Base-by-base conservation (phyloP, 2,329 filamentous ascomycete genomes). In the Colletotrichum graminicola region DNA sequence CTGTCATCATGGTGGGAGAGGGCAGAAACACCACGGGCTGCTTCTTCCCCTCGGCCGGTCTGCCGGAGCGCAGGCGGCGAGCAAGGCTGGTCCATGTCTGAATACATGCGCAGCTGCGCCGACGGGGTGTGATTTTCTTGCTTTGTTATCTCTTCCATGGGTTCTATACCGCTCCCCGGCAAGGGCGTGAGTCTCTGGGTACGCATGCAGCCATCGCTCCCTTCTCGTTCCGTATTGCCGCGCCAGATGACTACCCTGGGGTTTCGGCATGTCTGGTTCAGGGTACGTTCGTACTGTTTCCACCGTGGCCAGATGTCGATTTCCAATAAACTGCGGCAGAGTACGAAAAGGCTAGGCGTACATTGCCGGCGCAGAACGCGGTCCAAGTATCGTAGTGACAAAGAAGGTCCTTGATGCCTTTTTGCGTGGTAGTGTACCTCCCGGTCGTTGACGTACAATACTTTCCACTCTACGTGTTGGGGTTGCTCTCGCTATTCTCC, bases 401-500 rank as follows among this genome's bases (percentile, higher is more conserved):
- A 47, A 47, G 10, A 21, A 2, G 3, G 11, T 12, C 7, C 8
- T 12, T 7, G 21, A 47, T 11, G 18, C 8, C 21, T 47, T 11
- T n/a, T 4, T 5, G 3, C 10, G 4, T 11, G 43, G 10, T 7
- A n/a, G 11, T 1, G 10, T 12, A 5, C 10, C 5, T 23, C 5
- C 10, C 21, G 1, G n/a, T 12, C 11, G 0, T 12, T 12, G 1
- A 7, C 1, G 4, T 12, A 5, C 1, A 47, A 12, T 7, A 18
- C 1, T 23, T 12, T 12, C 10, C 4, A 23, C n/a, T 10, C n/a
- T n/a, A n/a, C n/a, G n/a, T n/a, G n/a, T n/a, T n/a, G n/a, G n/a
- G n/a, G n/a, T n/a, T n/a, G n/a, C n/a, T n/a, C n/a, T n/a, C n/a
- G n/a, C 3, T n/a, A 45, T 1, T 10, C 18, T n/a, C 18, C 43